phyloP scores from a whole-genome alignment of 2,329 filamentous ascomycete genomes.

The Sporothrix globosa region DNA sequence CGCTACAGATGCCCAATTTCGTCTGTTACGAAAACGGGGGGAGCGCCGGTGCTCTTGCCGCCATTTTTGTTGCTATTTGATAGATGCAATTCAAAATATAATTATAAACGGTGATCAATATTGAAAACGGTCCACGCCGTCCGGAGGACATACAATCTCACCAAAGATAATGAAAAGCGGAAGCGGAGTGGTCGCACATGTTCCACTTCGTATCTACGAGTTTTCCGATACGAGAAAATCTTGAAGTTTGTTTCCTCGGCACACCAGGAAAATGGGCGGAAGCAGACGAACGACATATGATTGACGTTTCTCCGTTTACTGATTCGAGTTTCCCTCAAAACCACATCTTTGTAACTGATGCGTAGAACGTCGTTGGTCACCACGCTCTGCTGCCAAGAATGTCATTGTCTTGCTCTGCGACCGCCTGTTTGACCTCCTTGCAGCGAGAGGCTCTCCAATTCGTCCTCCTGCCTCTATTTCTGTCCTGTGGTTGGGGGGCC shows the following conservation, averaged over 20 bases:
- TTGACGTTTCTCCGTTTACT: conserved; percentile 10
- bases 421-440: conserved; percentile 10
- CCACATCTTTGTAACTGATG: background rate
- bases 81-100: background rate
- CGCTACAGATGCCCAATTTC: background rate
- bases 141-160: background rate
- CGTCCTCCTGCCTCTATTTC: background rate
- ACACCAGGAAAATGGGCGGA: background rate
- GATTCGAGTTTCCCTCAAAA: background rate
- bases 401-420: background rate
- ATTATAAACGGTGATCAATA: background rate
- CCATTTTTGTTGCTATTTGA: background rate
- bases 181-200: background rate
- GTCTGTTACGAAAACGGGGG: background rate
- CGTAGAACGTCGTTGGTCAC: too few species aligned
- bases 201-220: background rate
- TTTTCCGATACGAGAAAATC: background rate
- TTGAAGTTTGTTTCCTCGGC: background rate
- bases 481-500: background rate
- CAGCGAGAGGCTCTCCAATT: background rate
- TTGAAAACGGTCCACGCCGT: background rate
- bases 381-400: background rate
- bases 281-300: conserved; percentile 9
- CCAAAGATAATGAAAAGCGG: background rate
- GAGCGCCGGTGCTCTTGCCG: background rate